phyloP scores from a whole-genome alignment of 2,329 filamentous ascomycete genomes.

The Coniochaeta hoffmannii region DNA sequence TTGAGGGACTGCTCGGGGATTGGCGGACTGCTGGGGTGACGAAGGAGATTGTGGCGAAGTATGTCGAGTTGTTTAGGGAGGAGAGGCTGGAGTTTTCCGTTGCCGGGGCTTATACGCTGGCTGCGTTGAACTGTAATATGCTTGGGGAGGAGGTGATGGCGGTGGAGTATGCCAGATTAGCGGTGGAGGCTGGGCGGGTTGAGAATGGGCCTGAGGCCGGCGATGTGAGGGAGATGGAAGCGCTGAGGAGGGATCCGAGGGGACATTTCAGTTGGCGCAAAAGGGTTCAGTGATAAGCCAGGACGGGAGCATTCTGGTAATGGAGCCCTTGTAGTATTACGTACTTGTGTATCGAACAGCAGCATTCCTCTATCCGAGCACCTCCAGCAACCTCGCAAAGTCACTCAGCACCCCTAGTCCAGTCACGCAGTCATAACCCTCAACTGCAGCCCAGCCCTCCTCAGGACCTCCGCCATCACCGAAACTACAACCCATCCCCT shows the following conservation, averaged over 20 bases:
- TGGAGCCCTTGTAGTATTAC: neutral
- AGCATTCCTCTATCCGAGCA: neutral
- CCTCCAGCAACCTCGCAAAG: constrained; percentile 25
- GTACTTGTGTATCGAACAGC: neutral
- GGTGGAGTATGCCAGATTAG: constrained; percentile 19
- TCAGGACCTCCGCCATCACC: constrained; percentile 20
- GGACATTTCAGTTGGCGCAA: neutral
- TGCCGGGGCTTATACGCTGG: constrained; percentile 23
- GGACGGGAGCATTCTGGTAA: too few species aligned
- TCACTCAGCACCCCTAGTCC: constrained; percentile 40
- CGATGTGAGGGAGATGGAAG: constrained; percentile 11
- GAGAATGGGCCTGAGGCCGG: constrained; percentile 19
- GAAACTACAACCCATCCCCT: constrained; percentile 31
- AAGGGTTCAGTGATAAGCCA: too few species aligned
- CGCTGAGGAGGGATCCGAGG: neutral
- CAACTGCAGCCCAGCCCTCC: constrained; percentile 34
- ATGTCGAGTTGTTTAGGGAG: constrained; percentile 19
- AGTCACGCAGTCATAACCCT: constrained; percentile 41
- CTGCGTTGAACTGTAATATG: constrained; percentile 26
- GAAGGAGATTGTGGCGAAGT: constrained; percentile 15
- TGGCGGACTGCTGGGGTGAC: constrained; percentile 11
- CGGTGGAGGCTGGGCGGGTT: constrained; percentile 18
- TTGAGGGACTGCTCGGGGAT: constrained; percentile 14
- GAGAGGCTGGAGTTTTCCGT: constrained; percentile 22
- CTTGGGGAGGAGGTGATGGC: constrained; percentile 22